Conservation (phyloP, 352 stramenopile genomes). For the Blastocystis sp. region DNA sequence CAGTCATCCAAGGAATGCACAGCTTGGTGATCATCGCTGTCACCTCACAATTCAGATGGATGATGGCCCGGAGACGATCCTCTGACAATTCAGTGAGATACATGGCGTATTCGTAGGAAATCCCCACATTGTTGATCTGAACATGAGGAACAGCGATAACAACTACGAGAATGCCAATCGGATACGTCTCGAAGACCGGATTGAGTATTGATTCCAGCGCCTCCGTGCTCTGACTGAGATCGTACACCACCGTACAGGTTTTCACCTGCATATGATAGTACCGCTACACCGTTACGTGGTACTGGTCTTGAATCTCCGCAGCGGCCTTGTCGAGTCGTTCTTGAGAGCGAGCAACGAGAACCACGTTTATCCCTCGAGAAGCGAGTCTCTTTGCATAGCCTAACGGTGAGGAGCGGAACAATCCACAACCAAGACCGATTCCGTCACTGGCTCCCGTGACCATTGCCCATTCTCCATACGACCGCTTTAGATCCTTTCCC, state of each 20-base stretch:
- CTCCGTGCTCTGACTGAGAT: conserved; percentile 77
- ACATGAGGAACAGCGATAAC: neutral
- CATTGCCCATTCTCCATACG: conserved; percentile 94
- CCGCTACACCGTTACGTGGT: conserved; percentile 77
- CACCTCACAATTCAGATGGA: conserved; percentile 85
- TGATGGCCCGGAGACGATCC: conserved; percentile 87
- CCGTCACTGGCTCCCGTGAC: conserved; percentile 94
- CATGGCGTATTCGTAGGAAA: conserved; percentile 96
- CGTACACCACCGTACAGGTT: conserved; percentile 79
- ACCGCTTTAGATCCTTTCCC: conserved; percentile 87
- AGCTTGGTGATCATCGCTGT: conserved; percentile 87
- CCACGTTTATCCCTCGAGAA: conserved; percentile 92
- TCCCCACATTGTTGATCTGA: conserved; percentile 96
- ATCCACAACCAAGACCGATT: conserved; percentile 86
- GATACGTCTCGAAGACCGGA: conserved; percentile 81
- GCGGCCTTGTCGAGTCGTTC: conserved; percentile 89
- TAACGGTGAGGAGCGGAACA: conserved; percentile 92
- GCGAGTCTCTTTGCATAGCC: conserved; percentile 90
- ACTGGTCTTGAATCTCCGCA: conserved; percentile 90
- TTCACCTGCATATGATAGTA: conserved; percentile 58
- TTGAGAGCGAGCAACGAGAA: conserved; percentile 96
- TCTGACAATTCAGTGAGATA: conserved; percentile 95
- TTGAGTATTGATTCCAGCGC: conserved; percentile 74
- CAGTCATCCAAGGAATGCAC: conserved; percentile 89
- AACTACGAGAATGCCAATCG: conserved; percentile 89